Base-by-base conservation (phyloP, 129 eudicot species). In the Saposhnikovia divaricata region DNA sequence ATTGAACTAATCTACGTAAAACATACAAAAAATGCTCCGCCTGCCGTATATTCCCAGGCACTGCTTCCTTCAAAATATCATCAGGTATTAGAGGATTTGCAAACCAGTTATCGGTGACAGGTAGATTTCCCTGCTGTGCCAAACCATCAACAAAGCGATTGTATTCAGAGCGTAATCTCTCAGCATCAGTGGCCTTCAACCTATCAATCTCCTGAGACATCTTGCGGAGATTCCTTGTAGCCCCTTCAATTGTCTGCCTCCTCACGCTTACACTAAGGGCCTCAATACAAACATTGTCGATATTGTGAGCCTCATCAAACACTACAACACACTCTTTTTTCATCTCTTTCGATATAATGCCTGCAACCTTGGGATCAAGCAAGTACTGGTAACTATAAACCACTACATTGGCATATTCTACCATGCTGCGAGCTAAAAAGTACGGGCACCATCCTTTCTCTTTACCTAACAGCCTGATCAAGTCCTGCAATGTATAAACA, bases 251-350 rank as follows among this genome's bases (percentile, higher is more conserved):
- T 40, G 99, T 96, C 83, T 96, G 99, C 82, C 75, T 85, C 82
- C 99, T 84, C 47, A 96, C 95, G 79, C 97, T 96, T 4, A 96
- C 99, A 87, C 98, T 96, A 16, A 96, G 82, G 25, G 99, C 99
- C 88, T 96, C 99, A 46, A 96, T 96, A 83, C 99, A 96, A 73
- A 96, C 99, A 79, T 92, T 96, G 70, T 96, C 99, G 44, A 96
- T 96, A 82, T 96, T 96, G 77, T 96, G 99, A 21, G 99, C 99
- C 90, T 96, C 99, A 76, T 96, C 99, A 77, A 96, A 96, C 85
- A 92, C 99, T 74, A 96, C 99, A 55, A 96, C 98, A 55, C 90
- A 89, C 83, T 96, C 98, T 79, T 87, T 88, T 83, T 90, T 90
- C 98, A 96, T 96, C 89, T 96, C 98, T 84, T 90, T 92, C 0